A percentile compares a stretch with the other conserved stretches of the same genome.
Evolutionary conservation across 345 rosid species (phyloP).

Genomic region (Syzygium oleosum): DNA sequence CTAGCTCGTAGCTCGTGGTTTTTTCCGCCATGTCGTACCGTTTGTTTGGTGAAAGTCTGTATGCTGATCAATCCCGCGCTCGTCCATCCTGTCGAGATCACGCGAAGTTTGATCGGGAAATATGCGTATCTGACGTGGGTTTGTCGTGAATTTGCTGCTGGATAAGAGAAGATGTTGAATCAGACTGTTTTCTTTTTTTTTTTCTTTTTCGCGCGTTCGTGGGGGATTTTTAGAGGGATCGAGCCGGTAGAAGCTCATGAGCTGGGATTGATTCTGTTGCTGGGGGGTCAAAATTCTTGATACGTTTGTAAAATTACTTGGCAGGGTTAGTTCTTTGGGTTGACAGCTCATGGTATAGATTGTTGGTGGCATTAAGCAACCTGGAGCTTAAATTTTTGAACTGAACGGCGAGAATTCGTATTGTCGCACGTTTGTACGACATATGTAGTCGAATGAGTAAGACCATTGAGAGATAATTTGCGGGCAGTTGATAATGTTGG

Average conservation of each 20-base stretch:
- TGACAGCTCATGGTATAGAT: neutral
- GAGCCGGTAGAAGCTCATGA: neutral
- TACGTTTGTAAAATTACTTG: neutral
- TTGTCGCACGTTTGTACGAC: neutral
- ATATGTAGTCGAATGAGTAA: neutral
- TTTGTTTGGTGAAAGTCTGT: neutral
- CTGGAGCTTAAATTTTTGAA: neutral
- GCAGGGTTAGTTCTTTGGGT: neutral
- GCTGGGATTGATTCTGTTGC: neutral
- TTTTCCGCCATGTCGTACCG: neutral
- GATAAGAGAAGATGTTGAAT: neutral
- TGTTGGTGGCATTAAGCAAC: neutral
- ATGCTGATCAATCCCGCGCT: neutral
- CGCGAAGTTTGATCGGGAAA: neutral
- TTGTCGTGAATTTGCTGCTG: neutral
- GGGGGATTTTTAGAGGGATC: neutral
- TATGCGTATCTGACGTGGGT: neutral
- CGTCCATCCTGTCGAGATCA: neutral
- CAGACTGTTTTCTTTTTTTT: neutral
- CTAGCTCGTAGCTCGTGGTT: neutral
- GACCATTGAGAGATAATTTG: neutral
- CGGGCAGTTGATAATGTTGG: neutral
- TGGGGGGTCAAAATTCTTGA: neutral
- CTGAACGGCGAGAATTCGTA: neutral
- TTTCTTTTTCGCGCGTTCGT: neutral